Evolutionary conservation across 495 filamentous ascomycete genomes (phyloP).

Genomic region (Tuber melanosporum): DNA sequence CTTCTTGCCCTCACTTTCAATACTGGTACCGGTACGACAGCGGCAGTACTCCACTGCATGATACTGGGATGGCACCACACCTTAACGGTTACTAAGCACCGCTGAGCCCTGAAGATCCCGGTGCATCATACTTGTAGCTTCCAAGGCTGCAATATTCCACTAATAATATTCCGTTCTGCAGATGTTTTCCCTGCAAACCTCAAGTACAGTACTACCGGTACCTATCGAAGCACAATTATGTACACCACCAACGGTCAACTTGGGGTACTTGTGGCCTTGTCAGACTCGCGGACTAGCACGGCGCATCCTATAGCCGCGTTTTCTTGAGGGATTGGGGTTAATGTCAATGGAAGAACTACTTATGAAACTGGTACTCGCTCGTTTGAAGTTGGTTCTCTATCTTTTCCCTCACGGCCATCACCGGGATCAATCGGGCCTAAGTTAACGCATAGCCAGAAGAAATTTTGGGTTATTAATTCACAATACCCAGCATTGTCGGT

Average conservation of each 20-base stretch:
- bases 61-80: not conserved
- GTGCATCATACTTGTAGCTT: not conserved
- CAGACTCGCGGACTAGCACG: not conserved
- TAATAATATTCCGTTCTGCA: not conserved
- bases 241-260: not conserved
- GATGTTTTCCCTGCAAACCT: not conserved
- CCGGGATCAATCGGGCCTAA: not conserved
- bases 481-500: not conserved
- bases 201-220: not conserved
- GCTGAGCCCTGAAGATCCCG: not conserved
- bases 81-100: not conserved
- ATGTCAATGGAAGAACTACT: not conserved
- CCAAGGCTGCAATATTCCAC: not conserved
- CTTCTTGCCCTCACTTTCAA: not conserved
- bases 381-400: not conserved
- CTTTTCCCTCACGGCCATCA: not conserved
- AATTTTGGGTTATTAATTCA: not conserved
- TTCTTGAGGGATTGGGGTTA: not conserved
- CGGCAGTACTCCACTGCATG: not conserved
- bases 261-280: not conserved
- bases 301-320: not conserved
- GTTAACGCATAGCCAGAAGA: not conserved
- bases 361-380: not conserved
- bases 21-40: not conserved
- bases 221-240: not conserved